Base-by-base conservation (phyloP, 495 filamentous ascomycete species). In the Daldinia childiae region DNA sequence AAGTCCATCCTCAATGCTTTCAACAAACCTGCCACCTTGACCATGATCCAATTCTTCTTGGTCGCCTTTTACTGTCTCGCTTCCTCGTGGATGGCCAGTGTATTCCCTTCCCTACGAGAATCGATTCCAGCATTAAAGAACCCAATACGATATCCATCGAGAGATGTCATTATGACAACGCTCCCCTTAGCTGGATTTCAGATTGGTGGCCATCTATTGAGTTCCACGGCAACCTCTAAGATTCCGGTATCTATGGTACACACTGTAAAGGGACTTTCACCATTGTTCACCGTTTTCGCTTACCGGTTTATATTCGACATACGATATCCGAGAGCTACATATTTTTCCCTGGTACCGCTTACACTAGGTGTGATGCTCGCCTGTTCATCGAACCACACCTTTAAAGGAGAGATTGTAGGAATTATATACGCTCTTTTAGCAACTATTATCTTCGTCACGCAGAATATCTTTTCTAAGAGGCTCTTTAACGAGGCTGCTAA, bases 221-320 rank as follows among this genome's bases (percentile, higher is more conserved):
- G 90, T 74, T 96, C 94, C 7, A 97, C 93, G 74, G 94, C 95
- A 14, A 99, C 93, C 56, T 89, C 92, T 48, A 92, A 94, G 68
- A 98, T 98, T 43, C 94, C 96, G 5, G 95, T 99, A 8, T 97
- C 95, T 21, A 85, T 99, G 43, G 95, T 99, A 17, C 95, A 99
- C 81, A 98, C 96, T 1, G 98, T 99, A 78, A 99, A 99, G 82
- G 96, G 95, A n/a, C 90, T 99, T 50, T 98, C 96, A 1, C 95
- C 95, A 2, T 86, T 99, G 27, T 95, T 98, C 76, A 98, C 95
- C 0, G 95, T 99, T 59, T 78, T 97, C 15, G 95, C 96, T 36
- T 98, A 98, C 80, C 90, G 96, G 14, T 78, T 95, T 66, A 82
- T 97, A 74, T 97, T 95, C 80, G 84, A 90, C 69, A 93, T 98